Evolutionary conservation across 257 asterid species (phyloP).

Genomic region (Solanum pimpinellifolium): DNA sequence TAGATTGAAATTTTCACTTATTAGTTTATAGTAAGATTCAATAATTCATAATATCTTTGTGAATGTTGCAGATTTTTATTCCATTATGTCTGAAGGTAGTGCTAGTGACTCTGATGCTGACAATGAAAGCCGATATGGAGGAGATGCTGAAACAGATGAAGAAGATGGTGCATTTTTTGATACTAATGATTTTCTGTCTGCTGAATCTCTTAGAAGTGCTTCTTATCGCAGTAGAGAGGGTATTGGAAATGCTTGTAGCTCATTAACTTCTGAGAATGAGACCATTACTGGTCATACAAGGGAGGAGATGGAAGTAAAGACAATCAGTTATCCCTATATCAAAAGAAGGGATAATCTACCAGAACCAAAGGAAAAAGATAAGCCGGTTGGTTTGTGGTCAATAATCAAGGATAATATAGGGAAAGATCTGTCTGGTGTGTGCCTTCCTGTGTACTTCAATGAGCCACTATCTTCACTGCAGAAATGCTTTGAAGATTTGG

Average conservation of each 20-base stretch:
- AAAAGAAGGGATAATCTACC: constrained; percentile 79
- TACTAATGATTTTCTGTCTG: constrained; percentile 78
- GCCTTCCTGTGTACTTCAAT: constrained; percentile 97
- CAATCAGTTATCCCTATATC: constrained; percentile 54
- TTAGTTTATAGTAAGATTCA: neutral
- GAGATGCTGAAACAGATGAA: constrained; percentile 82
- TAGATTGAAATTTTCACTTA: neutral
- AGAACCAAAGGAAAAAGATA: constrained; percentile 94
- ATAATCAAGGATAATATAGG: constrained; percentile 98
- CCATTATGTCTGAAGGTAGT: constrained; percentile 93
- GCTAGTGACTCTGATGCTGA: constrained; percentile 91
- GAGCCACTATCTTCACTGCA: constrained; percentile 97
- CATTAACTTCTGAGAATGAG: constrained; percentile 50
- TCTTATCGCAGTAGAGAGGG: constrained; percentile 82
- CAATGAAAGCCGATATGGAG: constrained; percentile 78
- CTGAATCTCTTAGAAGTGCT: constrained; percentile 84
- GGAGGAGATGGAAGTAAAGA: constrained; percentile 48
- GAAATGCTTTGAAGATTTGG: constrained; percentile 97
- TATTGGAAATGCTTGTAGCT: constrained; percentile 34
- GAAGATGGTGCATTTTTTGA: constrained; percentile 79
- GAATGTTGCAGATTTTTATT: constrained; percentile 69
- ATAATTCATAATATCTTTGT: neutral
- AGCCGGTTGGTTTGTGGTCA: constrained; percentile 95
- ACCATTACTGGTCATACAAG: constrained; percentile 41
- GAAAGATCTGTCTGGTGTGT: constrained; percentile 97